Evolutionary conservation across 768 basidiomycete species (phyloP), one percentile per base, ranked within the genome.

Genomic region (Lactarius deliciosus): DNA sequence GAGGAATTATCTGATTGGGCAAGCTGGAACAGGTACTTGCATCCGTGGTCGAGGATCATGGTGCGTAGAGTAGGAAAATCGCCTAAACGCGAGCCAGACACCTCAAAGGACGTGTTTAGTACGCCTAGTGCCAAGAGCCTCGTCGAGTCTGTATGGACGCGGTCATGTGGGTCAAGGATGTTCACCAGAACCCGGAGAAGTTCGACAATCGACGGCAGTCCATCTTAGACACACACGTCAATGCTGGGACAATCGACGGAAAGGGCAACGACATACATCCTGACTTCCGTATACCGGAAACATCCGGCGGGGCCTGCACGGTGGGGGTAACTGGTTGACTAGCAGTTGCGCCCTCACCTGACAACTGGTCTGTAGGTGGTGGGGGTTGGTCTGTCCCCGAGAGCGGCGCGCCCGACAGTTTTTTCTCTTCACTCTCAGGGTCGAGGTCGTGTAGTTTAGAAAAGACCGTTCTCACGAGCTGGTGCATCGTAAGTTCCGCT

Each of bases 1-100:
- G 83, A 81, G 10, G 85, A 83, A 65, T 92, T 91, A 69, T 97
- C 95, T 2, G 94, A 95, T 41, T 96, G 86, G 25, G 94, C 95
- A 41, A 99, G 86, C 78, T 97, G 96, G 82, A 99, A 98, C 38
- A 99, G 86, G 74, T 91, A 95, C 79, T 96, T 96, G 83, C 96
- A 98, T 0, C 92, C 95, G 57, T 90, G 83, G 74, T 99, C 96
- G 16, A 91, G 78, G 40, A 98, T 81, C 63, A 98, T 86, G 32
- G 82, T 80, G 59, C 86, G 80, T 40, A 98, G 79, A 8, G 92
- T 92, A 8, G 90, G 86, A 76, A 90, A 98, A 32, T 84, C 79
- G 30, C 88, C 86, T 63, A 99, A 85, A 50, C 82, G 84, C 8
- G 82, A 75, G 8, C 95, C 96, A 22, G 93, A 86, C 60, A 88